Percentiles rank a stretch among this genome's conserved stretches.
Evolutionary conservation across 2,329 filamentous ascomycete genomes (phyloP).

Genomic region (Beauveria asiatica): DNA sequence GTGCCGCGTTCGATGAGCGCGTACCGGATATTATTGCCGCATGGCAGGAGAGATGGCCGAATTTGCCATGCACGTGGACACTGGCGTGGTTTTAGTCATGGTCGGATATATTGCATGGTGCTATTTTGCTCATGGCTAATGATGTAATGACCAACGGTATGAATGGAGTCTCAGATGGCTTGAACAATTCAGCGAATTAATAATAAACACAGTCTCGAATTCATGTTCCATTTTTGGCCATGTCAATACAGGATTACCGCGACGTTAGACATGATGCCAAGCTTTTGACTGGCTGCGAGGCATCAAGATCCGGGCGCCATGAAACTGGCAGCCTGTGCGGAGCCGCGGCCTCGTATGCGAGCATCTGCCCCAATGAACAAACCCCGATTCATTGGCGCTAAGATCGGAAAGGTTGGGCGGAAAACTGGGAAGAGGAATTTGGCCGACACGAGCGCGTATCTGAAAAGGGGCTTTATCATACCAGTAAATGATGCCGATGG

Average conservation of each 20-base stretch:
- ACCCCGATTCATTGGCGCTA: not conserved
- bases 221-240: no score
- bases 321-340: not conserved
- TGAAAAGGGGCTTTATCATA: no score
- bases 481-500: not conserved
- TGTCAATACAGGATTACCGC: not conserved
- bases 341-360: slow-evolving; percentile 15
- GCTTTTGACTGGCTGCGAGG: not conserved
- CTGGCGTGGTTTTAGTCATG: slow-evolving; percentile 73
- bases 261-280: not conserved
- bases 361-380: slow-evolving; percentile 2
- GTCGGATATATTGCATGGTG: not conserved
- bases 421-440: not conserved
- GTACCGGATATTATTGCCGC: slow-evolving; percentile 85
- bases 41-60: slow-evolving; percentile 94
- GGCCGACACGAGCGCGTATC: no score
- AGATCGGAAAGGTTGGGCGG: not conserved
- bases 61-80: slow-evolving; percentile 86
- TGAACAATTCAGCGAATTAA: not conserved
- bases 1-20: slow-evolving; percentile 78
- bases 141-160: not conserved
- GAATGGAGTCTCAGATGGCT: not conserved
- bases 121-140: not conserved
- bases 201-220: not conserved
- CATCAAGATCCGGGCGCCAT: slow-evolving; percentile 4